These are phyloP conservation scores for Talaromyces sp. DNA, from an alignment of 2,329 filamentous ascomycete genomes.

Conservation along the genomic window DNA sequence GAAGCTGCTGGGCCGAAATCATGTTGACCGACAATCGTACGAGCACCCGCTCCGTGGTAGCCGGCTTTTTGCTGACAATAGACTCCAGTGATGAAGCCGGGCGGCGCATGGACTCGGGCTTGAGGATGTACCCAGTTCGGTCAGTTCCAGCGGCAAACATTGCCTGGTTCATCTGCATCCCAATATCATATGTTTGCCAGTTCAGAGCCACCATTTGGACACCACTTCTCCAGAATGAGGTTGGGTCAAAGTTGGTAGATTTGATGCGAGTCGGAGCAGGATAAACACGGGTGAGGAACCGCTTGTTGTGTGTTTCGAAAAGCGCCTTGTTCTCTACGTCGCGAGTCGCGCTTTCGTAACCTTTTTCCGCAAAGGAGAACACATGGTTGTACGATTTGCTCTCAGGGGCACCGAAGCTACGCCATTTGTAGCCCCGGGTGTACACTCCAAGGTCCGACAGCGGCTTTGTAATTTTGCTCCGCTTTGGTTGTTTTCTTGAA, in stretches of 20 bases:
- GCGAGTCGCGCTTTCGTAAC: slow-evolving; percentile 75
- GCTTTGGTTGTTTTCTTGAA: slow-evolving; percentile 57
- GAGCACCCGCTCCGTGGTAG: slow-evolving; percentile 71
- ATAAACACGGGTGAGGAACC: slow-evolving; percentile 89
- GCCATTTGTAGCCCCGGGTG: slow-evolving; percentile 74
- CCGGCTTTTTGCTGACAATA: slow-evolving; percentile 26
- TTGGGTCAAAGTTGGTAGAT: slow-evolving; percentile 91
- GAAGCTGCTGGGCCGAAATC: slow-evolving; percentile 91
- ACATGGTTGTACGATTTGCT: slow-evolving; percentile 91
- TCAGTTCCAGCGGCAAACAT: slow-evolving; percentile 93
- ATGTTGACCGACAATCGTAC: slow-evolving; percentile 83
- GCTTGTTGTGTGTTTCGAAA: slow-evolving; percentile 85
- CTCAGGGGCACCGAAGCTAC: slow-evolving; percentile 70
- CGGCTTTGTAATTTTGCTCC: slow-evolving; percentile 70
- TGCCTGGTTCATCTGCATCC: slow-evolving; percentile 93
- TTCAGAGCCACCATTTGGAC: slow-evolving; percentile 98
- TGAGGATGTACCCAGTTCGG: slow-evolving; percentile 86
- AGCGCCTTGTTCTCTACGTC: slow-evolving; percentile 70
- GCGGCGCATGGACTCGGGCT: slow-evolving; percentile 73
- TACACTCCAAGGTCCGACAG: slow-evolving; percentile 83
- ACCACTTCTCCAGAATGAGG: slow-evolving; percentile 88
- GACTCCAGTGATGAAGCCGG: slow-evolving; percentile 20
- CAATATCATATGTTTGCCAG: slow-evolving; percentile 95
- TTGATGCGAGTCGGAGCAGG: slow-evolving; percentile 75
- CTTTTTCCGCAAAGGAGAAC: slow-evolving; percentile 88